phyloP scores from a whole-genome alignment of 176 grass and related monocot species.

The Rhynchospora pubera region DNA sequence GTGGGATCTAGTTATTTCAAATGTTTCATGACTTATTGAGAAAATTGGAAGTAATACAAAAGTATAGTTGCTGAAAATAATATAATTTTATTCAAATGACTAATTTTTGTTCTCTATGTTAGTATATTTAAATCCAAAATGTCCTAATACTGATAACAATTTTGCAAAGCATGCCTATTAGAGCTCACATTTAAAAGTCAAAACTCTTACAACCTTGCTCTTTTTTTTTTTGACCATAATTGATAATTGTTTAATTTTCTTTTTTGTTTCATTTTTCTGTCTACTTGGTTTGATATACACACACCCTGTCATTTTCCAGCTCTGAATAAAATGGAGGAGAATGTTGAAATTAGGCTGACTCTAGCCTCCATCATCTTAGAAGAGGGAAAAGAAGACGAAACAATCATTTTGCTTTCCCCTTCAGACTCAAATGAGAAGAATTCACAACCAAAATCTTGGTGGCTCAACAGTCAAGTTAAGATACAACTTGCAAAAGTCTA shows the following conservation, averaged over 20 bases:
- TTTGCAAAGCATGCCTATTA: not conserved
- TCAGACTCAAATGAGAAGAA: conserved; percentile 33
- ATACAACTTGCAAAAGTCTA: conserved; percentile 81
- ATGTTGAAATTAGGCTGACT: conserved; percentile 53
- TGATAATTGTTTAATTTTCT: not conserved
- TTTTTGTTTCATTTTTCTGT: not conserved
- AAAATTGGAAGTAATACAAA: not conserved
- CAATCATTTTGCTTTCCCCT: conserved; percentile 69
- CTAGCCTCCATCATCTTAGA: conserved; percentile 64
- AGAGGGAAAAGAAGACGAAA: conserved; percentile 52
- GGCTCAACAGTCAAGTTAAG: conserved; percentile 78
- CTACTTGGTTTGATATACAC: not conserved
- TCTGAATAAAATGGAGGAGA: conserved; percentile 51
- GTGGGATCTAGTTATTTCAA: not conserved
- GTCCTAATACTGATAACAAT: not conserved
- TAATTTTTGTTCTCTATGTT: not conserved
- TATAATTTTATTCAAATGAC: not conserved
- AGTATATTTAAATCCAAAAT: not conserved
- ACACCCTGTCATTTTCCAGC: conserved; percentile 34
- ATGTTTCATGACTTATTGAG: not conserved
- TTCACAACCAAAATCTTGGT: conserved; percentile 50
- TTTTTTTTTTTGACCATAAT: not conserved
- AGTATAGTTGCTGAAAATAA: not conserved
- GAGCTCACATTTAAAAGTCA: not conserved
- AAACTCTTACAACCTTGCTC: not conserved